Evolutionary conservation across 345 rosid species (phyloP), one percentile per base, ranked within the genome.

Genomic region (Rhodamnia rubescens): DNA sequence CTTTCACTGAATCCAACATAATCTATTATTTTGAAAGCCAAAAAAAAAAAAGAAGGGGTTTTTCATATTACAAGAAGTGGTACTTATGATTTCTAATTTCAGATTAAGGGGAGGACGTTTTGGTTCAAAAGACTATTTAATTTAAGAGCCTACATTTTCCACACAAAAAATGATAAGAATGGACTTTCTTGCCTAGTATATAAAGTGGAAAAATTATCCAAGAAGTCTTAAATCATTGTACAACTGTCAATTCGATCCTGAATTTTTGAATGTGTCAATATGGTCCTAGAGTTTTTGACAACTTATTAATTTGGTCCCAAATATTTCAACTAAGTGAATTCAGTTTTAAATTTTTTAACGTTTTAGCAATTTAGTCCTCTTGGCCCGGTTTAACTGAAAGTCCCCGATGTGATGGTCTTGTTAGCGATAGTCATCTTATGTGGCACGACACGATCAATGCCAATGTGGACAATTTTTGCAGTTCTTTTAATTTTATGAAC

Each of bases 401-500:
- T 69, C 24, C 1, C 0, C 32, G 12, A 55, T 2, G n/a, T 56
- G 59, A 3, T 2, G 8, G 5, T 58, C 5, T 22, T 22, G 13
- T 22, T 26, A 56, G 5, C 2, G 12, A 1, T 3, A 3, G 5
- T 5, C 11, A 4, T 24, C 4, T 4, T 56, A 22, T 2, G 7
- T 56, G 47, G 4, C 20, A 32, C 16, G 44, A 1, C 24, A 50
- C 52, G 14, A 11, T 50, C 13, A 50, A 50, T 50, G 13, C 14
- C 52, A 10, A 69, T 4, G 10, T 32, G 12, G 1, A 69, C 6
- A 69, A 10, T 69, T 16, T 69, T 16, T 69, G 3, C 7, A 53
- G 50, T 50, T 14, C 6, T 52, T 13, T 52, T 8, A 8, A 64
- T 32, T 32, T 64, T 64, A 32, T 16, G 44, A 64, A 8, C 18